Conservation (phyloP, 164 flowering plant species). For the Vitis cinerea region DNA sequence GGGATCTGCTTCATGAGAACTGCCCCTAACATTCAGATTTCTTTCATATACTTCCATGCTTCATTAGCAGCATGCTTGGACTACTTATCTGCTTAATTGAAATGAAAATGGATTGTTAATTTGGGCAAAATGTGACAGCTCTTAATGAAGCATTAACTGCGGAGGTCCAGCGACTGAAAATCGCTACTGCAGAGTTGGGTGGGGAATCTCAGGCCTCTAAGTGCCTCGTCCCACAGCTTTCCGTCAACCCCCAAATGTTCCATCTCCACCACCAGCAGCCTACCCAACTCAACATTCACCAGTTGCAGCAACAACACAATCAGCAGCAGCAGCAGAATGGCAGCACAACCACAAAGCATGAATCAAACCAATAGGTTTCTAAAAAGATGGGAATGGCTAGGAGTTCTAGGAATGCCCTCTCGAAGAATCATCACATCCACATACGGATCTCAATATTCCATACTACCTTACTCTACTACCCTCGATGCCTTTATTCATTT, state of each 20-base stretch:
- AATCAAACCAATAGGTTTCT: constrained; percentile 23
- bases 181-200: constrained; percentile 47
- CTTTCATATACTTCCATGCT: too few species aligned
- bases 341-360: constrained; percentile 28
- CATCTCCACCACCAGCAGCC: constrained; percentile 37
- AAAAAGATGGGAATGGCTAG: background rate
- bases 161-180: constrained; percentile 74
- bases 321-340: constrained; percentile 36
- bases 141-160: constrained; percentile 70
- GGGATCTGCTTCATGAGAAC: too few species aligned
- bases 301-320: constrained; percentile 23
- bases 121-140: constrained; percentile 41
- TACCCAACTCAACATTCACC: constrained; percentile 33
- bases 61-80: too few species aligned
- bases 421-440: too few species aligned
- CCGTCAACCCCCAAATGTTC: constrained; percentile 45
- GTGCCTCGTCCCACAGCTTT: constrained; percentile 36
- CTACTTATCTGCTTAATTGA: too few species aligned
- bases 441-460: background rate
- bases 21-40: too few species aligned
- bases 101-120: background rate
- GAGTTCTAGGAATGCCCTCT: too few species aligned
- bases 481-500: constrained; percentile 24
- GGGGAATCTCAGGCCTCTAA: constrained; percentile 36
- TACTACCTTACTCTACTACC: background rate